A percentile compares a stretch with the other conserved stretches of the same genome.
Evolutionary conservation across 2,329 filamentous ascomycete genomes (phyloP).

Genomic region (Domatiomyces globalis): DNA sequence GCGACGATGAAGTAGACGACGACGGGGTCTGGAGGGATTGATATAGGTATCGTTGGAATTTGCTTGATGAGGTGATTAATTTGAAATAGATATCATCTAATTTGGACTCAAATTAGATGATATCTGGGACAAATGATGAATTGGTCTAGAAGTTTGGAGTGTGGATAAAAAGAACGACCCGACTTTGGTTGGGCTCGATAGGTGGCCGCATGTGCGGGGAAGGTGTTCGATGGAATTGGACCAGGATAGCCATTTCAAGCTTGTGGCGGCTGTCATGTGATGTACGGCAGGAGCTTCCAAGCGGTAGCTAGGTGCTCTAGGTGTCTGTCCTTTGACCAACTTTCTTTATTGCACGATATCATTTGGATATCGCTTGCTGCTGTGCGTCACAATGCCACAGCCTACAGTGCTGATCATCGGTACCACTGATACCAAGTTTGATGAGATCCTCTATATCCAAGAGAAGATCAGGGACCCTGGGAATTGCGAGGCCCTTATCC

Average conservation of each 20-base stretch:
- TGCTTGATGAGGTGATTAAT: no score
- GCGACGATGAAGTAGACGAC: no score
- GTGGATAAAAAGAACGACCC: no score
- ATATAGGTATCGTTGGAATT: no score
- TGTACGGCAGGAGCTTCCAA: background rate
- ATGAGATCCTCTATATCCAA: constrained; percentile 43
- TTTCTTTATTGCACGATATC: background rate
- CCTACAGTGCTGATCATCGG: constrained; percentile 42
- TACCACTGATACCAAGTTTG: constrained; percentile 51
- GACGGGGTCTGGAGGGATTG: no score
- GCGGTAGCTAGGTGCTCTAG: background rate
- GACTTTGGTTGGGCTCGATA: no score
- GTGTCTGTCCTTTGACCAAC: background rate
- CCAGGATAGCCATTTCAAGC: background rate
- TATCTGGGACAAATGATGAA: no score
- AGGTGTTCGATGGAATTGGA: constrained; percentile 1
- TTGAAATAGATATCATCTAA: no score
- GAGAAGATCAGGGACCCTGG: constrained; percentile 28
- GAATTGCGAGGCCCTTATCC: constrained; percentile 30
- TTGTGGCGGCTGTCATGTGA: background rate
- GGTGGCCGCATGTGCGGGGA: background rate
- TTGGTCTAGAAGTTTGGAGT: no score
- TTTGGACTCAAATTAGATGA: no score
- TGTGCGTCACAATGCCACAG: constrained; percentile 14
- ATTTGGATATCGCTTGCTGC: background rate